Base-by-base conservation (phyloP, 1,284 basidiomycete genomes). In the Heterobasidion irregulare region DNA sequence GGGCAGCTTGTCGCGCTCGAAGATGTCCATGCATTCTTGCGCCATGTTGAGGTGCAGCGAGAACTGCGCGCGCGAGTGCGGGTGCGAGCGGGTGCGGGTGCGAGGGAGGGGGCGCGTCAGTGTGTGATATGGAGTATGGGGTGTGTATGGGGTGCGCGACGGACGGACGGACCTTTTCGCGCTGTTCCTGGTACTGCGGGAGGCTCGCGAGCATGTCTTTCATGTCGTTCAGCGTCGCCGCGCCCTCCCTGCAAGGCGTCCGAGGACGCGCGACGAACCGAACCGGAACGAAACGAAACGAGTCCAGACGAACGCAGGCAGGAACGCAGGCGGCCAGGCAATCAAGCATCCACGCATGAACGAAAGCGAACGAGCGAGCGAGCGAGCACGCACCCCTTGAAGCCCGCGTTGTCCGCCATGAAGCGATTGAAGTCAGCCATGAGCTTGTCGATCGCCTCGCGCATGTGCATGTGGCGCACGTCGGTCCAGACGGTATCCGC, bases 181-280 rank as follows among this genome's bases (percentile, higher is more conserved):
- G 84, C 63, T 93, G 92, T 60, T 96, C 92, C 70, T 97, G 92
- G 67, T 94, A 97, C 69, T 98, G 94, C 2, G 96, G 95, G 57
- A 99, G 68, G 64, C 78, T 92, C 18, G 97, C 97, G 47, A 99
- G 78, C 96, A 99, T 98, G 66, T 99, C 96, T 69, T 98, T 97
- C 90, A 99, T 95, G 70, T 98, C 95, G 67, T 94, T 95, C 56
- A 99, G 73, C 64, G 84, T 95, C 50, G 89, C 89, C 13, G 86
- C 88, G n/a, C 89, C 86, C 62, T 86, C 83, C 44, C 86, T 88
- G n/a, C n/a, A 56, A 26, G 55, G 16, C 34, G 16, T 15, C 49
- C 50, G 2, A 43, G 12, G 10, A 36, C 34, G 34, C 16, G 54
- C 34, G 18, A 43, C 10, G 38, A n/a, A n/a, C n/a, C n/a, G n/a